Base-by-base conservation (phyloP, 1,139 yeast species). In the Lodderomyces theae region DNA sequence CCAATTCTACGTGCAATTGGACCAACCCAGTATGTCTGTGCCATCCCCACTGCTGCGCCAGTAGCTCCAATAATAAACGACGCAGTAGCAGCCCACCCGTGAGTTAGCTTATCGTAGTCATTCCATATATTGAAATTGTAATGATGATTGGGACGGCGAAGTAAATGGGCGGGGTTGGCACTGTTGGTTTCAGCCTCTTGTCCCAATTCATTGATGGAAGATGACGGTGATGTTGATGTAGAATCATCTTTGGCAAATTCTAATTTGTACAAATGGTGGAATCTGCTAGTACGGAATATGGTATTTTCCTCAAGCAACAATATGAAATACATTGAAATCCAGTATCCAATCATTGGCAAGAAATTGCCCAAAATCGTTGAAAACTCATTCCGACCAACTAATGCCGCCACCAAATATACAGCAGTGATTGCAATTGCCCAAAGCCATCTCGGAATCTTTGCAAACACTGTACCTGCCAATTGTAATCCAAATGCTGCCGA, bases 311-410 rank as follows among this genome's bases (percentile, higher is more conserved):
- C 90, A 3, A 86, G 48, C 35, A 88, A 62, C 40, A 88, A 63
- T 19, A 79, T 77, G 53, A 85, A 79, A 61, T 88, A 89, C 67
- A 89, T 86, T 40, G 92, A 80, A 41, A 86, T 77, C 97, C 97
- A 89, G 63, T 89, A 89, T 1, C 96, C 96, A 45, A 89, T 78
- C 96, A 89, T 88, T 7, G 97, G 96, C 51, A 89, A 69, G 66
- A 89, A 89, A 55, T 88, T 89, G n/a, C 89, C 80, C 54, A 89
- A 68, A 47, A 88, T 87, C 3, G 80, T 72, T 36, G 89, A 73
- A 57, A 89, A 85, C 51, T 81, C 79, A 58, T 85, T 69, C 53
- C 86, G 74, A 9, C 97, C 97, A 10, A 80, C 92, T 40, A 84
- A 57, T 1, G 92, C 82, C 57, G 85, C 74, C 1, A 84, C 80